These are phyloP conservation scores for Sugiyamaella novakii DNA, from an alignment of 1,139 yeast species.

Conservation along the genomic window DNA sequence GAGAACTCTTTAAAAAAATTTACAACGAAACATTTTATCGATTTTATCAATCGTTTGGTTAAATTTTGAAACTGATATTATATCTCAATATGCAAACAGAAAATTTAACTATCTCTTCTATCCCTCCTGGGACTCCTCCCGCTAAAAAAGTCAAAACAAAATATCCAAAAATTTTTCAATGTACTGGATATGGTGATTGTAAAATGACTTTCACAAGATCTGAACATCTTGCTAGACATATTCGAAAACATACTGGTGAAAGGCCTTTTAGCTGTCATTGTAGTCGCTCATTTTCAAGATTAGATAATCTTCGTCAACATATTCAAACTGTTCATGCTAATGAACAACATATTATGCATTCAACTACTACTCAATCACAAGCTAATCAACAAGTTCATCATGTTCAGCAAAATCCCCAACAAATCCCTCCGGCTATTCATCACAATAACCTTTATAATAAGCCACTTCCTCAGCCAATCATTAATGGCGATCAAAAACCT, in stretches of 20 bases:
- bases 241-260: constrained; percentile 93
- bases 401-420: constrained; percentile 22
- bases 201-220: constrained; percentile 84
- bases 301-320: constrained; percentile 90
- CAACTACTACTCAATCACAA: not conserved
- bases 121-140: constrained; percentile 9
- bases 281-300: constrained; percentile 73
- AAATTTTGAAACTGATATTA: too few species aligned
- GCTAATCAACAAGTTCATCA: constrained; percentile 15
- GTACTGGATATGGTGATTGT: constrained; percentile 87
- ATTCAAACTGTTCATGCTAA: constrained; percentile 90
- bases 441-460: constrained; percentile 21
- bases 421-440: constrained; percentile 19
- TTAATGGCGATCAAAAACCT: not conserved
- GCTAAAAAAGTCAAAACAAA: constrained; percentile 33
- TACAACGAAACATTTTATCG: too few species aligned
- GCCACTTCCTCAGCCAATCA: constrained; percentile 21
- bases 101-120: constrained; percentile 1
- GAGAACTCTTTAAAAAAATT: too few species aligned
- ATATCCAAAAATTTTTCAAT: constrained; percentile 64
- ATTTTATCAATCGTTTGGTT: too few species aligned
- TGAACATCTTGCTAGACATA: constrained; percentile 91
- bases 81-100: constrained; percentile 19
- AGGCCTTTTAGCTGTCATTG: constrained; percentile 92
- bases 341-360: constrained; percentile 52